A percentile compares a stretch with the other conserved stretches of the same genome.
These are phyloP conservation scores for Actinomortierella ambigua DNA, from an alignment of 371 early-diverging fungal species.

Conservation along the genomic window DNA sequence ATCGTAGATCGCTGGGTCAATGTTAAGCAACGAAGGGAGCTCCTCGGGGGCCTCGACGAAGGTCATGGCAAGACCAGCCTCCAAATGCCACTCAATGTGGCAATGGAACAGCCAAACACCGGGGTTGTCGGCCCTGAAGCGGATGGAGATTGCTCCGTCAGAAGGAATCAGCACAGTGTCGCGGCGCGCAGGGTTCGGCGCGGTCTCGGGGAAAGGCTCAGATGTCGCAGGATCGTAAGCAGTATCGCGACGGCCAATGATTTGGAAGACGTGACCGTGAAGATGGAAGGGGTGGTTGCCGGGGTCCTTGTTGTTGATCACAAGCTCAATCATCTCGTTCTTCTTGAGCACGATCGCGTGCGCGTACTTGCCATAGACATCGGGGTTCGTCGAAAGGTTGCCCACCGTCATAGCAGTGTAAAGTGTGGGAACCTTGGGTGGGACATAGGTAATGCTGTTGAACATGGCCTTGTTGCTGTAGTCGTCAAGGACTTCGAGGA, in stretches of 20 bases:
- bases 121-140: slow-evolving; percentile 66
- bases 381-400: slow-evolving; percentile 52
- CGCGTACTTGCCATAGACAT: slow-evolving; percentile 70
- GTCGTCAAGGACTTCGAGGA: slow-evolving; percentile 70
- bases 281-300: slow-evolving; percentile 81
- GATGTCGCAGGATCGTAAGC: slow-evolving; percentile 26
- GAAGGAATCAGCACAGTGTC: slow-evolving; percentile 7
- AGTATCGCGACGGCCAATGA: slow-evolving; percentile 57
- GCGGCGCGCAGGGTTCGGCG: slow-evolving; percentile 2
- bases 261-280: slow-evolving; percentile 83
- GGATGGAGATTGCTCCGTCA: slow-evolving; percentile 52
- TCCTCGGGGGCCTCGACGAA: slow-evolving; percentile 66
- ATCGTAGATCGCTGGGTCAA: slow-evolving; percentile 30
- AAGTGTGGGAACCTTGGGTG: slow-evolving; percentile 72
- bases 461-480: slow-evolving; percentile 83
- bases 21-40: slow-evolving; percentile 44
- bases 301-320: slow-evolving; percentile 70
- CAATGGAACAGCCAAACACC: slow-evolving; percentile 78
- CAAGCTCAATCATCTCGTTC: slow-evolving; percentile 54
- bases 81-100: slow-evolving; percentile 79
- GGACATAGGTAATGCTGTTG: slow-evolving; percentile 75
- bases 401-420: slow-evolving; percentile 71
- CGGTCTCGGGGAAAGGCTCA: slow-evolving; percentile 54
- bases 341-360: slow-evolving; percentile 58
- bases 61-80: slow-evolving; percentile 56